Conservation (phyloP, 768 basidiomycete species). For the Trametes punicea region DNA sequence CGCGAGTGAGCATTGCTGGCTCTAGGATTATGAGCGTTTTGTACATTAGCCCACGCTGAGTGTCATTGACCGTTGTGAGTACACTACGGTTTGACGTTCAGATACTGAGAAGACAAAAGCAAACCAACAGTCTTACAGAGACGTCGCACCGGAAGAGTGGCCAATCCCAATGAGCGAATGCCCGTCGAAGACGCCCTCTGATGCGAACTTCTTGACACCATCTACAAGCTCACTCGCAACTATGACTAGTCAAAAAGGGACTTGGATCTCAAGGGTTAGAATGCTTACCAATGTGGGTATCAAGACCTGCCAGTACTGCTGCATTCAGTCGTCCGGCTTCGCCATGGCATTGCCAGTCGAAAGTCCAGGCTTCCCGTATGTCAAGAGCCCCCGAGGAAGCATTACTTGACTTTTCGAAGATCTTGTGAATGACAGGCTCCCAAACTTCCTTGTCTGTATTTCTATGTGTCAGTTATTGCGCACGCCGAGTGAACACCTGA, state of each 20-base stretch:
- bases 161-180: slow-evolving; percentile 2
- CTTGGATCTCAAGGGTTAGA: too few species aligned
- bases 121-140: not conserved
- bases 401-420: slow-evolving; percentile 35
- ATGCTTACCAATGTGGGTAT: slow-evolving; percentile 37
- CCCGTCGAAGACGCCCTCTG: not conserved
- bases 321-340: slow-evolving; percentile 45
- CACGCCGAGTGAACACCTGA: not conserved
- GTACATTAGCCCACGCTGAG: not conserved
- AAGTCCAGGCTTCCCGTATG: slow-evolving; percentile 46
- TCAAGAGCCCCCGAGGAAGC: slow-evolving; percentile 5
- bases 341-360: slow-evolving; percentile 52
- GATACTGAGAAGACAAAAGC: not conserved
- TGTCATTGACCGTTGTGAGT: not conserved
- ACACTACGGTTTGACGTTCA: not conserved
- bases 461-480: not conserved
- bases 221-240: not conserved
- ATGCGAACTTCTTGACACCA: not conserved
- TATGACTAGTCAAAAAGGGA: not conserved
- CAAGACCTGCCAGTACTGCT: slow-evolving; percentile 27
- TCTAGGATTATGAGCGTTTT: slow-evolving; percentile 42
- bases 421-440: slow-evolving; percentile 43
- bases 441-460: slow-evolving; percentile 57
- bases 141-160: slow-evolving; percentile 2
- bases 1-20: slow-evolving; percentile 39